Evolutionary conservation across 129 eudicot species (phyloP).

Genomic region (Silybum marianum): DNA sequence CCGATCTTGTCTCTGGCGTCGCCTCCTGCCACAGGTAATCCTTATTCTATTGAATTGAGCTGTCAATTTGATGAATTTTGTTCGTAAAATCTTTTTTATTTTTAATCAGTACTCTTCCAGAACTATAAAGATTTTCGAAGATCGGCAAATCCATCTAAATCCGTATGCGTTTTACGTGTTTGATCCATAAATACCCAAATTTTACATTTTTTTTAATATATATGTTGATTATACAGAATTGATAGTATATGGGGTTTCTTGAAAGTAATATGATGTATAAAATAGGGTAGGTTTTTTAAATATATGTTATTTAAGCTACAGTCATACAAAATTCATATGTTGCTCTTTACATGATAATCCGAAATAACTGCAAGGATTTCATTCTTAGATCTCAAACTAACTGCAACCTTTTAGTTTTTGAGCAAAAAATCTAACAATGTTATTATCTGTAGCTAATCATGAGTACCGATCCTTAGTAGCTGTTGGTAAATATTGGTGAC

Average conservation of each 20-base stretch:
- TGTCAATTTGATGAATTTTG: not conserved
- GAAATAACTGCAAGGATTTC: not conserved
- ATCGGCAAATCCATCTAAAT: slow-evolving; percentile 4
- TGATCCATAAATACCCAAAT: not conserved
- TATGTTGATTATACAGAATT: not conserved
- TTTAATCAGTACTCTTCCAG: not conserved
- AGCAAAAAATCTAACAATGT: not conserved
- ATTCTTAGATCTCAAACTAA: not conserved
- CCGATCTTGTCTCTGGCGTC: slow-evolving; percentile 24
- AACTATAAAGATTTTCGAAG: not conserved
- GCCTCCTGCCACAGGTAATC: slow-evolving; percentile 18
- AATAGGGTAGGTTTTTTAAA: no score
- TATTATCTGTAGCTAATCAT: not conserved
- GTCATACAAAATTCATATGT: not conserved
- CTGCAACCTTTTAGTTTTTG: not conserved
- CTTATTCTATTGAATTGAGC: not conserved
- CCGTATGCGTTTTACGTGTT: slow-evolving; percentile 6
- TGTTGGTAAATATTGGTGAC: not conserved
- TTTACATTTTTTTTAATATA: not conserved
- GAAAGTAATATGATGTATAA: not conserved
- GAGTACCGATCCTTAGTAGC: not conserved
- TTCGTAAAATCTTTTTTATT: not conserved
- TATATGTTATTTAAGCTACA: not conserved
- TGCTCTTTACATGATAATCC: not conserved
- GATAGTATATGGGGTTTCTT: not conserved